Percentiles rank a stretch among this genome's conserved stretches.
Conservation (phyloP, 208 protist genomes). For the Trypanosoma melophagium region DNA sequence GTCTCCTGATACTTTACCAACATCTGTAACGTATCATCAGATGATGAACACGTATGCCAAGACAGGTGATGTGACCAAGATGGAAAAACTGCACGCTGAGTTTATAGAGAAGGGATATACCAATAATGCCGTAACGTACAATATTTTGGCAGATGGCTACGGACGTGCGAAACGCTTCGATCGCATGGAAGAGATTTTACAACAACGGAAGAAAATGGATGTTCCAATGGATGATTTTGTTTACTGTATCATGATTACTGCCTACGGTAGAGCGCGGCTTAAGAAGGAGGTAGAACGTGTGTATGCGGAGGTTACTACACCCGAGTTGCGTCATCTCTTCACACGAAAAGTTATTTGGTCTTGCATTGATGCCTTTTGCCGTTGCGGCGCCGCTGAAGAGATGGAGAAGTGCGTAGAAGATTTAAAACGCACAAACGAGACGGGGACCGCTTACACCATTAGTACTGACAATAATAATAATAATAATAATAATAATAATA, state of each 20-base stretch:
- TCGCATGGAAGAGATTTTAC: slow-evolving; percentile 71
- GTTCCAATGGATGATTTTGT: slow-evolving; percentile 77
- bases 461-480: neutral
- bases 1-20: slow-evolving; percentile 76
- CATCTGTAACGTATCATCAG: slow-evolving; percentile 88
- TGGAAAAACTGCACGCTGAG: slow-evolving; percentile 76
- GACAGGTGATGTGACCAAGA: slow-evolving; percentile 79
- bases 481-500: neutral
- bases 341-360: slow-evolving; percentile 73
- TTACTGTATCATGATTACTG: slow-evolving; percentile 79
- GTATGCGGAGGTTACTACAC: slow-evolving; percentile 42
- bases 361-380: slow-evolving; percentile 81
- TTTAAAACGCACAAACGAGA: slow-evolving; percentile 24
- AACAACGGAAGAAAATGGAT: slow-evolving; percentile 43
- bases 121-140: slow-evolving; percentile 83
- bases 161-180: slow-evolving; percentile 69
- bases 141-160: slow-evolving; percentile 86
- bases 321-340: slow-evolving; percentile 29
- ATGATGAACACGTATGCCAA: slow-evolving; percentile 89
- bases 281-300: slow-evolving; percentile 72
- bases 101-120: slow-evolving; percentile 60
- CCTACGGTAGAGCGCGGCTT: slow-evolving; percentile 64
- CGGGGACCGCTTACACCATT: too few relatives aligned
- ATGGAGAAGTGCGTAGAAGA: slow-evolving; percentile 64
- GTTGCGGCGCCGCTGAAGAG: slow-evolving; percentile 48